phyloP scores from a whole-genome alignment of 495 filamentous ascomycete species.

The Aspergillus ostianus region DNA sequence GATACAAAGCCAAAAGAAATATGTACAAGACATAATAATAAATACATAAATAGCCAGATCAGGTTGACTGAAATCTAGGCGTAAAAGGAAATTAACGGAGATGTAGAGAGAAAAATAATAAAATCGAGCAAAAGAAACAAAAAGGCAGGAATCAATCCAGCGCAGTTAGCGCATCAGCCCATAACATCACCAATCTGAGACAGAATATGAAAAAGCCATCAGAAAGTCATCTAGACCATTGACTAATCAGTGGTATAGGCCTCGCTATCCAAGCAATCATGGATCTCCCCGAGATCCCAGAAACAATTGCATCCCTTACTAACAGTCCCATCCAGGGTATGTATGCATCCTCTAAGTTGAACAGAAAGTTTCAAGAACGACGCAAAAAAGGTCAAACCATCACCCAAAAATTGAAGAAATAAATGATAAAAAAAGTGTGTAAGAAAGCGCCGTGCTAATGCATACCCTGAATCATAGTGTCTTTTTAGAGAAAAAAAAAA shows the following conservation, averaged over 20 bases:
- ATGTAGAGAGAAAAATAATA: not conserved
- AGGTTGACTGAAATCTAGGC: not conserved
- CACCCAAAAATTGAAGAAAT: conserved; percentile 10
- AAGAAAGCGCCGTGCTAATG: conserved; percentile 18
- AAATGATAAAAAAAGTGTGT: not conserved
- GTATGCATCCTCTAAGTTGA: conserved; percentile 3
- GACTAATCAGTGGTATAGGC: not conserved
- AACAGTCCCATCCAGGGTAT: not conserved
- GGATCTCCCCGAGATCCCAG: not conserved
- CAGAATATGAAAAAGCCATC: not conserved
- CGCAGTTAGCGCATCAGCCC: not conserved
- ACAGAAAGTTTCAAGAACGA: conserved; percentile 4
- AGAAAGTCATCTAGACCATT: not conserved
- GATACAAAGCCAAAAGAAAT: not conserved
- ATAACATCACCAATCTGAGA: not conserved
- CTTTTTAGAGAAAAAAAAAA: not conserved
- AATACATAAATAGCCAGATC: not conserved
- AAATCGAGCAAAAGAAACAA: not conserved
- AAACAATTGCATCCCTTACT: not conserved
- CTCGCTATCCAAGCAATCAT: not conserved
- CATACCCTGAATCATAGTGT: conserved; percentile 15
- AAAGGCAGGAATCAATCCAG: not conserved
- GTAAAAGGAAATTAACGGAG: not conserved
- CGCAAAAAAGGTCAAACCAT: conserved; percentile 1
- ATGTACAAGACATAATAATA: not conserved